A percentile compares a stretch with the other conserved stretches of the same genome.
Conservation (phyloP, 768 basidiomycete species). For the Suillus subluteus region DNA sequence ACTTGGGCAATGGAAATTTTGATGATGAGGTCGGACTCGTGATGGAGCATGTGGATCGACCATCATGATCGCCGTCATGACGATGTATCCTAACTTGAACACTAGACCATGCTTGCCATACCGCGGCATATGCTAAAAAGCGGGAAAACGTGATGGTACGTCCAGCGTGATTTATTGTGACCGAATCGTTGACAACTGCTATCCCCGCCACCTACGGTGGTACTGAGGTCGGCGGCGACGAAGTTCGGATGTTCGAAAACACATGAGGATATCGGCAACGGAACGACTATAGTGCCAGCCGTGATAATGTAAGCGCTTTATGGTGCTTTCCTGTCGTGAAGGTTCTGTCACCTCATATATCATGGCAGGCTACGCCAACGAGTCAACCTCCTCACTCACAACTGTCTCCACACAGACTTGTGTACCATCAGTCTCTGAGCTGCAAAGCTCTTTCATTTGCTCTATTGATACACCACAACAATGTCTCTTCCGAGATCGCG, state of each 20-base stretch:
- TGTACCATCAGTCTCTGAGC: slow-evolving; percentile 1
- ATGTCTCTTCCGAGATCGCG: slow-evolving; percentile 9
- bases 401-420: background rate
- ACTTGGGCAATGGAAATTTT: background rate
- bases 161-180: background rate
- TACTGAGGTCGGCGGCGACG: background rate
- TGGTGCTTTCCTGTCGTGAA: background rate
- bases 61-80: background rate
- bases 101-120: background rate
- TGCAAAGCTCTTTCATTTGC: slow-evolving; percentile 13
- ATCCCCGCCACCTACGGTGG: background rate
- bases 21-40: background rate
- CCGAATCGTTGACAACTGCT: background rate
- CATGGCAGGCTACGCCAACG: background rate
- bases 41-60: background rate
- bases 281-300: background rate
- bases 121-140: background rate
- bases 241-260: background rate
- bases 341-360: too few species aligned
- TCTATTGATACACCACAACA: slow-evolving; percentile 9
- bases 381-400: background rate
- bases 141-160: background rate
- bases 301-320: background rate
- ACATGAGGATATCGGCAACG: background rate
- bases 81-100: background rate